Base-by-base conservation (phyloP, 257 asterid species). In the Gynochthodes officinalis region DNA sequence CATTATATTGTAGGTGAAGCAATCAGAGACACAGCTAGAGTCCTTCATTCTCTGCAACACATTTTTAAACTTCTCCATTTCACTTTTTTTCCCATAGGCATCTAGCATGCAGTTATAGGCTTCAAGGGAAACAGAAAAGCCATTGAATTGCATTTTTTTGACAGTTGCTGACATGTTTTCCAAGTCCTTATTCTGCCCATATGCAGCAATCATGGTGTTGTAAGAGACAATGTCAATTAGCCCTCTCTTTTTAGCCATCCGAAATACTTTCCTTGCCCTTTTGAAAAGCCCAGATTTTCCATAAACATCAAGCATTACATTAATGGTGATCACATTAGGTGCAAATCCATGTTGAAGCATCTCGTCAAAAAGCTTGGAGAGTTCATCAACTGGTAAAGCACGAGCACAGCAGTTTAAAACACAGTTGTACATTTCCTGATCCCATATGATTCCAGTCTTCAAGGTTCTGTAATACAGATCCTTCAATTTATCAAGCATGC, bases 401-500 rank as follows among this genome's bases (percentile, higher is more conserved):
- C 82, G 77, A 13, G 97, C 90, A 57, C 98, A 93, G 75, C 97
- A 93, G 83, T 89, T 91, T 80, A 93, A 86, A 43, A 89, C 88
- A 64, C 96, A 93, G 75, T 85, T 93, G 82, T 91, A 93, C 98
- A 93, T 86, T 79, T 93, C 92, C 84, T 91, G 89, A 75, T 93
- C 96, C 97, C 96, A 89, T 42, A 78, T 75, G 67, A 76, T 82
- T 59, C 82, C 82, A 28, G 80, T 81, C 84, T 86, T 93, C 88
- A 84, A 69, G 75, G 84, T 82, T 83, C 76, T 82, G 77, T 88
- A 88, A 81, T 89, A 93, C 62, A 93, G 77, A 81, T 84, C 84
- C 30, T 81, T 76, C 80, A 91, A 75, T 53, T 86, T 91, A 55
- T 81, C 94, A 49, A 83, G 78, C 95, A 78, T 83, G 39, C 82